A percentile compares a stretch with the other conserved stretches of the same genome.
Conservation (phyloP, 768 basidiomycete species). For the Mycena chlorophos region DNA sequence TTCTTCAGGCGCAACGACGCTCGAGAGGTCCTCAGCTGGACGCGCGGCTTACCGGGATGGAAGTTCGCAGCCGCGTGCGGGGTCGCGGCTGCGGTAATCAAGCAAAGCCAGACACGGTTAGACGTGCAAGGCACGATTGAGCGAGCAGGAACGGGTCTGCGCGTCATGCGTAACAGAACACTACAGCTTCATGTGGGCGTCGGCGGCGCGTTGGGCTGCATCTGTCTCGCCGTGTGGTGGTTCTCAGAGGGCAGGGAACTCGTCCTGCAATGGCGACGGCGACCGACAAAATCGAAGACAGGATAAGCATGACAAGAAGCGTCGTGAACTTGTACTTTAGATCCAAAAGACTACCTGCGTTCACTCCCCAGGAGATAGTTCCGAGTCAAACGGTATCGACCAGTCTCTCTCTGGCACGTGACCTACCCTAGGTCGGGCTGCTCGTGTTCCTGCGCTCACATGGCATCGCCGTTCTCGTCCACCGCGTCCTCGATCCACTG, state of each 20-base stretch:
- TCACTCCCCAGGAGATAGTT: too few relatives aligned
- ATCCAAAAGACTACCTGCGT: too few relatives aligned
- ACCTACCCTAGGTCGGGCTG: too few relatives aligned
- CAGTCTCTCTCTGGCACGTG: too few relatives aligned
- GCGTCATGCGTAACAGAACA: conserved; percentile 26
- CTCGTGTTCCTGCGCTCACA: too few relatives aligned
- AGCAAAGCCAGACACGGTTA: conserved; percentile 26
- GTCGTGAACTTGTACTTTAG: neutral
- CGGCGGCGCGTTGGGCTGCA: conserved; percentile 30
- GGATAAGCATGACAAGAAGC: conserved; percentile 5
- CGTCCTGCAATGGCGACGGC: neutral
- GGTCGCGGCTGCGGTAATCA: conserved; percentile 31
- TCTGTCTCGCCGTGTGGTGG: conserved; percentile 36
- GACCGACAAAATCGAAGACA: conserved; percentile 1
- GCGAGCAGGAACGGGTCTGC: conserved; percentile 22
- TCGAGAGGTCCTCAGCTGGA: conserved; percentile 25
- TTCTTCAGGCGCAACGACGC: conserved; percentile 43
- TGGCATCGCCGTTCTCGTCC: too few relatives aligned
- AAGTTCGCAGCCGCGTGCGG: conserved; percentile 23
- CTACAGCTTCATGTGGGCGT: conserved; percentile 36
- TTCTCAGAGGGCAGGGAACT: conserved; percentile 23
- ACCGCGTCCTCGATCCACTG: too few relatives aligned
- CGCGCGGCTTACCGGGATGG: conserved; percentile 27
- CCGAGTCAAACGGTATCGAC: too few relatives aligned
- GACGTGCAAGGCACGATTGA: conserved; percentile 24